These are phyloP conservation scores for Hypomontagnella monticulosa DNA, from an alignment of 495 filamentous ascomycete genomes.

Conservation along the genomic window DNA sequence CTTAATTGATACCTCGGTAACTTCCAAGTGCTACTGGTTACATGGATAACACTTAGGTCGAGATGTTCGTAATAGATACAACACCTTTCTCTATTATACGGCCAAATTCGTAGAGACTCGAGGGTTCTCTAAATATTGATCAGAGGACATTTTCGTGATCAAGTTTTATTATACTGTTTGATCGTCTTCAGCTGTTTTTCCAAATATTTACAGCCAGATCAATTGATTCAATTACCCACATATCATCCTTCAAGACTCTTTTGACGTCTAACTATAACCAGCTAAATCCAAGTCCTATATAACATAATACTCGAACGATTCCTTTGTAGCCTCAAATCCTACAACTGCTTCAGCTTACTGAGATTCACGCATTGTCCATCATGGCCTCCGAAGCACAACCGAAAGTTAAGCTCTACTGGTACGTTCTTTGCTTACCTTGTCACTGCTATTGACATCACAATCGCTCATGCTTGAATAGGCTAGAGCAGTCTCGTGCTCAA, in stretches of 20 bases:
- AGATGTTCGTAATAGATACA: neutral
- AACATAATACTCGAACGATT: neutral
- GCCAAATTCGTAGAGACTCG: neutral
- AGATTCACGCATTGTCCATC: neutral
- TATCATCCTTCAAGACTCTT: too few species aligned
- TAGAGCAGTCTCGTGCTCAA: conserved; percentile 80
- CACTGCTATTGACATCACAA: neutral
- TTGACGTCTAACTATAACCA: too few species aligned
- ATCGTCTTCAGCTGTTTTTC: too few species aligned
- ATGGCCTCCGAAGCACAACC: conserved; percentile 53
- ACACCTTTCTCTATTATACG: neutral
- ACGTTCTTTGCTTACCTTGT: conserved; percentile 38
- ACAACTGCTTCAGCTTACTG: neutral
- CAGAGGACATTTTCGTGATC: too few species aligned
- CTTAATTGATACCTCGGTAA: conserved; percentile 28
- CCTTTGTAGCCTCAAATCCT: neutral
- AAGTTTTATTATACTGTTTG: too few species aligned
- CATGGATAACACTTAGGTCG: too few species aligned
- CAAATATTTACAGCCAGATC: too few species aligned
- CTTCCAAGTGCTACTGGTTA: conserved; percentile 7
- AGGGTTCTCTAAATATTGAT: too few species aligned
- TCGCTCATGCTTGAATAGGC: conserved; percentile 58
- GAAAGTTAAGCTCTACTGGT: conserved; percentile 85
- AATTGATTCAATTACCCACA: too few species aligned
- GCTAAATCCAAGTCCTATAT: neutral